Evolutionary conservation across 1,284 basidiomycete genomes (phyloP).

Genomic region (Tilletia caries): DNA sequence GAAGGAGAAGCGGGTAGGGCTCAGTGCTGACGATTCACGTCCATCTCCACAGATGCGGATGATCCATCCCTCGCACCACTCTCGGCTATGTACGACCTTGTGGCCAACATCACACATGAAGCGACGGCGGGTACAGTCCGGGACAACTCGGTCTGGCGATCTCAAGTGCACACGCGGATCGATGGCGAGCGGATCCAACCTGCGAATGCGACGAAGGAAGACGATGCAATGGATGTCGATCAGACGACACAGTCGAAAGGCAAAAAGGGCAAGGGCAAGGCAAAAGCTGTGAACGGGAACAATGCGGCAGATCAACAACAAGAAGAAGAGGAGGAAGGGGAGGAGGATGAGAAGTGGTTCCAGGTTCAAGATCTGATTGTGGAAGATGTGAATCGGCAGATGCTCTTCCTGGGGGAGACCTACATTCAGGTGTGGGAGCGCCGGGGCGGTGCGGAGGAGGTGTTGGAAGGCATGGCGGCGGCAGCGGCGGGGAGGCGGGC

Average conservation of each 20-base stretch:
- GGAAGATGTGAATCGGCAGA: slow-evolving; percentile 87
- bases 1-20: background rate
- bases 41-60: slow-evolving; percentile 56
- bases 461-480: background rate
- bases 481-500: background rate
- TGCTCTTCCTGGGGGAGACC: slow-evolving; percentile 96
- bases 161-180: slow-evolving; percentile 67
- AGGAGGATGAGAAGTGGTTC: slow-evolving; percentile 76
- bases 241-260: background rate
- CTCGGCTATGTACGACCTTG: slow-evolving; percentile 80
- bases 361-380: slow-evolving; percentile 96
- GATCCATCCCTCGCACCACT: slow-evolving; percentile 57
- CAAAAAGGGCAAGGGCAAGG: background rate
- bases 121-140: slow-evolving; percentile 87
- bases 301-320: slow-evolving; percentile 3
- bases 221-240: slow-evolving; percentile 2
- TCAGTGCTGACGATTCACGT: background rate
- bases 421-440: slow-evolving; percentile 63
- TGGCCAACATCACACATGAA: slow-evolving; percentile 92
- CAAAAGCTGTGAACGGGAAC: slow-evolving; percentile 5
- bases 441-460: slow-evolving; percentile 17
- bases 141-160: slow-evolving; percentile 85
- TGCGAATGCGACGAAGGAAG: slow-evolving; percentile 11
- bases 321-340: slow-evolving; percentile 59
- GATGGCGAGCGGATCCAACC: slow-evolving; percentile 53